These are phyloP conservation scores for Schoenoplectus tabernaemontani DNA, from an alignment of 202 grass and related monocot species.

Conservation along the genomic window DNA sequence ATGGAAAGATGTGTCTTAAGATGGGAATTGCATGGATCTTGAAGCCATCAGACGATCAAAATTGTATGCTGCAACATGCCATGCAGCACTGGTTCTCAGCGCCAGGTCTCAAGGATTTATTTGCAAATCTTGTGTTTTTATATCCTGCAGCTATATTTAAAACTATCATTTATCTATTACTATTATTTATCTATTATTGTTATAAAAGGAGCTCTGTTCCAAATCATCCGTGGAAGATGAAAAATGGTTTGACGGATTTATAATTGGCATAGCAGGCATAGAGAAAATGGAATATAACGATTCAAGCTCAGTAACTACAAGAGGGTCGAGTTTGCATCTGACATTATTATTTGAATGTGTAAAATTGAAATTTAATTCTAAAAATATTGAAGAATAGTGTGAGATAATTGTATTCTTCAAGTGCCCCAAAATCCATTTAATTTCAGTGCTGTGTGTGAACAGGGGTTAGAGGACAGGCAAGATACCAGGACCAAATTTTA, in stretches of 20 bases:
- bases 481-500: not conserved
- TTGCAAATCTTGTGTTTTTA: not conserved
- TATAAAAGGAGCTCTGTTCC: not conserved
- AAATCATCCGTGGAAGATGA: not conserved
- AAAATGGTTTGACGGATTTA: not conserved
- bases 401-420: not conserved
- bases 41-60: not conserved
- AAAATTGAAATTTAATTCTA: not conserved
- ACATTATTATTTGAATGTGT: not conserved
- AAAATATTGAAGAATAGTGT: not conserved
- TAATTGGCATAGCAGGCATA: not conserved
- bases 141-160: not conserved
- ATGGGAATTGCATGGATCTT: not conserved
- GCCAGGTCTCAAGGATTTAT: not conserved
- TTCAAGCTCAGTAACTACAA: too few relatives aligned
- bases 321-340: not conserved
- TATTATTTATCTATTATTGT: not conserved
- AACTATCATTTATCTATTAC: too few relatives aligned
- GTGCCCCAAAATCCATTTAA: not conserved
- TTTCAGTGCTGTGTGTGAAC: not conserved
- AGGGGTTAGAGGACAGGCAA: not conserved
- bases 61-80: not conserved
- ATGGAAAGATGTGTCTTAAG: not conserved
- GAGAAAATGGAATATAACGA: not conserved
- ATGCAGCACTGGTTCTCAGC: not conserved